Percentiles rank a stretch among this genome's conserved stretches.
Evolutionary conservation across 2,329 filamentous ascomycete species (phyloP).

Genomic region (Metarhizium brunneum): DNA sequence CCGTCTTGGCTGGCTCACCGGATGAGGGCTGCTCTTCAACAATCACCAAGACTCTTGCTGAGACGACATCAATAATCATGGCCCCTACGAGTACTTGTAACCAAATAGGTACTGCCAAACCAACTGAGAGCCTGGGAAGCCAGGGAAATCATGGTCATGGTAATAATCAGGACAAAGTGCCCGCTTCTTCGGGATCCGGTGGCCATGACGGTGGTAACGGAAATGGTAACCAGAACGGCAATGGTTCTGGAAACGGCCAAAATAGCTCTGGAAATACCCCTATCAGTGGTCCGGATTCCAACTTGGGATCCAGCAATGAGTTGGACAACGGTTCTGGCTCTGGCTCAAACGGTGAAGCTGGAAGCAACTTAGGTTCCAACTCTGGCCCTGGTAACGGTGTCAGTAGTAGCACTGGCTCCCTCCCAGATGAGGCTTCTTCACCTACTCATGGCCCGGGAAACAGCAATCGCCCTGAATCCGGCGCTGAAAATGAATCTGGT

Average conservation of each 20-base stretch:
- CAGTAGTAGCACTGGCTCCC: too few species aligned
- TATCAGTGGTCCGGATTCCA: not conserved
- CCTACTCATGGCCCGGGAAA: too few species aligned
- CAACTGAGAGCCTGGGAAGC: not conserved
- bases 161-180: not conserved
- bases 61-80: conserved; percentile 1
- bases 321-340: not conserved
- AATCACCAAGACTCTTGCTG: not conserved
- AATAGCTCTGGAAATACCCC: not conserved
- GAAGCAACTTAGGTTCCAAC: too few species aligned
- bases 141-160: not conserved
- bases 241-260: not conserved
- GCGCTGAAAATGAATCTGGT: too few species aligned
- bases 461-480: too few species aligned
- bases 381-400: too few species aligned
- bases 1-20: not conserved
- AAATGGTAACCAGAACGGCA: not conserved
- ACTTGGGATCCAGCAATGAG: not conserved
- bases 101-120: not conserved
- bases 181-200: not conserved
- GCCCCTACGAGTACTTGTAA: not conserved
- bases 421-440: too few species aligned
- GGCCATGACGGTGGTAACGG: not conserved
- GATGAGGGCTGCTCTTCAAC: not conserved
- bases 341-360: not conserved